A percentile compares a stretch with the other conserved stretches of the same genome.
phyloP scores from a whole-genome alignment of 2,329 filamentous ascomycete species.

The Lasiodiplodia theobromae region DNA sequence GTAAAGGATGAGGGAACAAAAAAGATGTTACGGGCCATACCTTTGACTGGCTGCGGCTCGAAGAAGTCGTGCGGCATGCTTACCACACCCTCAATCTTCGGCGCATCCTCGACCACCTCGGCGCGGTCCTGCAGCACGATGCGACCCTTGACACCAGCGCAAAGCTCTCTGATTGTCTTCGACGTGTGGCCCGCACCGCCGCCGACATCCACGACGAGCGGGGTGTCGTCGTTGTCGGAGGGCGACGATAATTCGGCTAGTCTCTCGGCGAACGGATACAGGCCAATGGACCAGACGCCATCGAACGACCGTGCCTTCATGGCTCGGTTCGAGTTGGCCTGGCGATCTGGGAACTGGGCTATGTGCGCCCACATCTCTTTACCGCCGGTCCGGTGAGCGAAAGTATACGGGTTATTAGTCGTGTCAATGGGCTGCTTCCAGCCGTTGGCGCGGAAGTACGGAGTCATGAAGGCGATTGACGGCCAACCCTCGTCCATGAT shows the following conservation, averaged over 20 bases:
- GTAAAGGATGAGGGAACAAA: no score
- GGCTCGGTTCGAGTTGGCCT: constrained; percentile 14
- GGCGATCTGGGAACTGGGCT: constrained; percentile 19
- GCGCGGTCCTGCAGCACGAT: constrained; percentile 53
- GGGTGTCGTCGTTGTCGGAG: background rate
- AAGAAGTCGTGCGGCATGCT: constrained; percentile 41
- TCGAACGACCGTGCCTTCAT: constrained; percentile 17
- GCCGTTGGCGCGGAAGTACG: constrained; percentile 21
- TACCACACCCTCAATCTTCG: constrained; percentile 40
- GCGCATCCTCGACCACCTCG: constrained; percentile 38
- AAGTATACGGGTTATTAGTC: constrained; percentile 28
- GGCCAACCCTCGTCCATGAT: constrained; percentile 12
- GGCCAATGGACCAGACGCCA: constrained; percentile 13
- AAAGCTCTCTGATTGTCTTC: constrained; percentile 40
- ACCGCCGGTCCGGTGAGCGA: constrained; percentile 24
- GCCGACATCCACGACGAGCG: constrained; percentile 52
- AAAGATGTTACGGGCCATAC: constrained; percentile 10
- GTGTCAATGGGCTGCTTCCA: constrained; percentile 23
- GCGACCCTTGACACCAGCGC: constrained; percentile 43
- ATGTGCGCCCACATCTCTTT: constrained; percentile 8
- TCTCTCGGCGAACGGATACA: constrained; percentile 21
- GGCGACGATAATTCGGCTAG: background rate
- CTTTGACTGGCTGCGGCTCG: constrained; percentile 40
- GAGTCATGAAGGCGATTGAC: background rate
- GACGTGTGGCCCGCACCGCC: constrained; percentile 51